phyloP scores from a whole-genome alignment of 2,329 filamentous ascomycete species.

The Paracoccidioides brasiliensis region DNA sequence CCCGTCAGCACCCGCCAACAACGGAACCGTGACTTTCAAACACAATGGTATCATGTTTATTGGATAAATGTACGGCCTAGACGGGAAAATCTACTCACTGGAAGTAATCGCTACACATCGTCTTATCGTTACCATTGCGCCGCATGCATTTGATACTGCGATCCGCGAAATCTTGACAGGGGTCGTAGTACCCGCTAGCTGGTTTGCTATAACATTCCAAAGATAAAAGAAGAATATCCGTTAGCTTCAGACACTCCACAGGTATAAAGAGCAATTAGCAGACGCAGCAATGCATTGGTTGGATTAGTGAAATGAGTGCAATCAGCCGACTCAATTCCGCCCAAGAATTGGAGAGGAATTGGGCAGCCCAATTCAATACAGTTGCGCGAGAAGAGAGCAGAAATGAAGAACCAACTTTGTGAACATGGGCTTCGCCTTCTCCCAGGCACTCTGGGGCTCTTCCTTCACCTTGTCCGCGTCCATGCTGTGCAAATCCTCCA shows the following conservation, averaged over 20 bases:
- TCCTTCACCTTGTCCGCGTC: background rate
- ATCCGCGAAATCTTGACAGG: conserved; percentile 83
- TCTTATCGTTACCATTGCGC: conserved; percentile 71
- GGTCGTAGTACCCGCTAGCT: conserved; percentile 83
- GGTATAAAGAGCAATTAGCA: conserved; percentile 6
- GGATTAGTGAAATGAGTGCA: background rate
- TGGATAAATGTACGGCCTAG: background rate
- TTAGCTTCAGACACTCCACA: background rate
- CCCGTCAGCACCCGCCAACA: background rate
- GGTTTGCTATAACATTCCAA: conserved; percentile 51
- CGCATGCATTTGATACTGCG: conserved; percentile 78
- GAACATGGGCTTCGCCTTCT: conserved; percentile 49
- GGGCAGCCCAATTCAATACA: background rate
- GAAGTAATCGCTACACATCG: conserved; percentile 93
- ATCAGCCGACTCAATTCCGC: background rate
- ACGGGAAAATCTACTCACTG: conserved; percentile 48
- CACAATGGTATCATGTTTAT: background rate
- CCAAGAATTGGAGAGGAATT: background rate
- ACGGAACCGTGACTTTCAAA: background rate
- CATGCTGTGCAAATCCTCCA: background rate
- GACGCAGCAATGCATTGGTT: conserved; percentile 1
- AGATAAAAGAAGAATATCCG: background rate
- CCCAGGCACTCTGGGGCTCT: conserved; percentile 26
- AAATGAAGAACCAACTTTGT: conserved; percentile 38
- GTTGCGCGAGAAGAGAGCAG: background rate